These are phyloP conservation scores for Ogataea wickerhamii DNA, from an alignment of 805 yeast species.

Conservation along the genomic window DNA sequence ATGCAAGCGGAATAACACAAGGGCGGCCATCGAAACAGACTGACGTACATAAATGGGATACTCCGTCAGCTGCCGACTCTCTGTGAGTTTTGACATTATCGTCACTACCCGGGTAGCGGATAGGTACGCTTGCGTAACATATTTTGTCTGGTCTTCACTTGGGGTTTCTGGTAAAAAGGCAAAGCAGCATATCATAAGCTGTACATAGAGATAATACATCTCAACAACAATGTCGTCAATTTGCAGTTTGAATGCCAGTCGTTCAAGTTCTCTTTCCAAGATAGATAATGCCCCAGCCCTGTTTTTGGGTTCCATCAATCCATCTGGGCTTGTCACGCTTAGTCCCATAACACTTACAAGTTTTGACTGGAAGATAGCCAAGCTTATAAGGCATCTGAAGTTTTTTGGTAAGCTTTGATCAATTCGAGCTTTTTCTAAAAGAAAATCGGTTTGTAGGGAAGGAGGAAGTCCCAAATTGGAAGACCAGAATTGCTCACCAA, in stretches of 20 bases:
- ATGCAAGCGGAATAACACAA: slow-evolving; percentile 76
- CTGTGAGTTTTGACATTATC: slow-evolving; percentile 65
- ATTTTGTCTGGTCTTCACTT: slow-evolving; percentile 78
- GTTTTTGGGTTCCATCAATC: slow-evolving; percentile 76
- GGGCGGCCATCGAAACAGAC: slow-evolving; percentile 76
- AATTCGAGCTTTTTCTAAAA: slow-evolving; percentile 72
- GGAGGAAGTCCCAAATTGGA: slow-evolving; percentile 86
- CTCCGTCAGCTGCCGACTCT: slow-evolving; percentile 68
- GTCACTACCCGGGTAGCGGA: slow-evolving; percentile 82
- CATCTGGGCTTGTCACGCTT: slow-evolving; percentile 81
- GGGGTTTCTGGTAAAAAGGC: slow-evolving; percentile 91
- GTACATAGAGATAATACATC: slow-evolving; percentile 72
- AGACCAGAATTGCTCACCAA: slow-evolving; percentile 89
- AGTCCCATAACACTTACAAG: slow-evolving; percentile 84
- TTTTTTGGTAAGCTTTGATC: slow-evolving; percentile 63
- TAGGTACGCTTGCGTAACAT: slow-evolving; percentile 76
- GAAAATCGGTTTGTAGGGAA: slow-evolving; percentile 74
- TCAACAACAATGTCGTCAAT: slow-evolving; percentile 70
- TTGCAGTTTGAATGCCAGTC: slow-evolving; percentile 61
- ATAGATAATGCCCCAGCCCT: slow-evolving; percentile 78
- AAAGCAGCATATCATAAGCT: slow-evolving; percentile 79
- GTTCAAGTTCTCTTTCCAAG: slow-evolving; percentile 72
- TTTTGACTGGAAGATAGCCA: slow-evolving; percentile 81
- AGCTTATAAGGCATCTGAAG: slow-evolving; percentile 66
- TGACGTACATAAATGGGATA: slow-evolving; percentile 85